Base-by-base conservation (phyloP, 2,329 filamentous ascomycete species). In the Aspergillus awamori region DNA sequence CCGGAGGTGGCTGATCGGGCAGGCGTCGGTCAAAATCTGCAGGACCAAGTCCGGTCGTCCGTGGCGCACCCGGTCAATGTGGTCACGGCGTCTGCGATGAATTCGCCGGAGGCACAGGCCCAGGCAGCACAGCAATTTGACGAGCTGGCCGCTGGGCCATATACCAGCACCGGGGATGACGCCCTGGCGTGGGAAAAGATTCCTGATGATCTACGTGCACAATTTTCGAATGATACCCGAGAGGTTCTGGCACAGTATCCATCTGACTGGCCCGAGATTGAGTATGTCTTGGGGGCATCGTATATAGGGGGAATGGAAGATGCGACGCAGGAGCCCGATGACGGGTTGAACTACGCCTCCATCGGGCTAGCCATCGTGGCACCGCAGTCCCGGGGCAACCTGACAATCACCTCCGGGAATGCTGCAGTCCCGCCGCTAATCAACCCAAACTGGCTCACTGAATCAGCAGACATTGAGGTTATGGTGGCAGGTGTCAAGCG, bases 1-100 rank as follows among this genome's bases (percentile, higher is more conserved):
- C 63, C 72, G 0, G 65, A 79, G 0, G 59, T 83, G 0, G 70
- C 78, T 1, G 76, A 84, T 53, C 72, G 82, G 0, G 80, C 83
- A 0, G 81, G 79, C 0, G 83, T 85, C 0, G 83, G 83, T 59
- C 78, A 69, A 43, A 73, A 72, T 20, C 64, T 75, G 5, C 68
- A 71, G 51, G 73, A 75, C 22, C 74, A 75, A 30, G 33, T 67
- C 1, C 70, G 70, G 45, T 60, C 74, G 28, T 4, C 11, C 47
- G 69, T 63, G 1, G 67, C 64, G 1, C 73, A 69, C 64, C 66
- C 69, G 7, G 72, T 74, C 2, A 64, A 64, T 1, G 61, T 70
- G 1, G 43, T 59, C 7, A 72, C 71, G 1, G 17, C 63, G 11
- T 71, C 69, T 11, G 53, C 54, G n/a, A 55, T 69, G n/a, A 30